Base-by-base conservation (phyloP, 805 yeast species). In the Metschnikowia cubensis region DNA sequence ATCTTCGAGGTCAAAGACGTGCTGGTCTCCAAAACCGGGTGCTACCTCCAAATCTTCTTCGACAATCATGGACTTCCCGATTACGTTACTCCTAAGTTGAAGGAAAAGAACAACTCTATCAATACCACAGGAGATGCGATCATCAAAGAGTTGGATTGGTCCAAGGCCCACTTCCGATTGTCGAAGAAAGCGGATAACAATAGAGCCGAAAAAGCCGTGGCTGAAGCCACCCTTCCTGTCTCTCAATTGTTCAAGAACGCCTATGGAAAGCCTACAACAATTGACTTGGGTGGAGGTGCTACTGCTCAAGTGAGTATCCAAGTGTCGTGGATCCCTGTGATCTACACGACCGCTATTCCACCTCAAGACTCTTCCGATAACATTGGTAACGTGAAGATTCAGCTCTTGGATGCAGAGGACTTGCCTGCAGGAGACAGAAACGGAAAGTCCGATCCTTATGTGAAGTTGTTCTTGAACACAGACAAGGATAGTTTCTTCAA, bases 391-490 rank as follows among this genome's bases (percentile, higher is more conserved):
- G 67, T 92, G 57, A 75, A 74, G 20, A 75, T 90, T 34, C 81
- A 77, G 31, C 75, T 88, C 4, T 56, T 83, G 41, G 73, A 75
- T 44, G 98, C 94, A 2, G 76, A 76, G 14, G 80, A 80, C 46
- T 75, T 94, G 51, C 81, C 85, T 36, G 78, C 96, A 13, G 95
- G 91, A n/a, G 99, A 94, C 69, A 74, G 87, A 31, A 85, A 85
- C 59, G 98, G 98, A 45, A 86, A 87, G 65, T 89, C 97, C 3
- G 99, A 94, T 69, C 99, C 99, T 49, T 92, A 83, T 65, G 76
- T 83, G 52, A 80, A 83, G 60, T 77, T 89, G 54, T 83, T 76
- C 61, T 63, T 89, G 59, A 83, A 91, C 68, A 84, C 84, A 37
- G 74, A 73, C 14, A 76, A 76, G 48, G 80, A 80, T 31, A 65